Percentiles rank a stretch among this genome's conserved stretches.
Conservation (phyloP, 176 grass and related monocot species). For the Carex scoparia region DNA sequence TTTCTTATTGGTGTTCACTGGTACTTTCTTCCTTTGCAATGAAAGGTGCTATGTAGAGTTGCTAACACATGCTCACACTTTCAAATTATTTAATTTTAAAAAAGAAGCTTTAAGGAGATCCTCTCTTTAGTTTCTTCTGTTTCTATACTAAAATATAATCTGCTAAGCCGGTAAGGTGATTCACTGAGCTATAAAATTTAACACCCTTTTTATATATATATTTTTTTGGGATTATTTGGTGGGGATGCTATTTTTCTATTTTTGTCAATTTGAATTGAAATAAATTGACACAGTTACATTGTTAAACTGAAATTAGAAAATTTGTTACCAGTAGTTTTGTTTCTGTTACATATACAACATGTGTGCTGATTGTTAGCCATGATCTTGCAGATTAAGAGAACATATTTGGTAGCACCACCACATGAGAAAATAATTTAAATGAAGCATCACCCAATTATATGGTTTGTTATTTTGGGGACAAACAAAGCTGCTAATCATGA, state of each 20-base stretch:
- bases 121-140: constrained; percentile 5
- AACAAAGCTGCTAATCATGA: neutral
- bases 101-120: constrained; percentile 15
- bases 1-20: constrained; percentile 4
- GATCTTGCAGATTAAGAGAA: neutral
- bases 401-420: neutral
- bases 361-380: neutral
- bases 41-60: constrained; percentile 20
- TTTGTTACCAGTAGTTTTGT: neutral
- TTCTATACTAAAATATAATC: neutral
- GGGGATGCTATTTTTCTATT: neutral
- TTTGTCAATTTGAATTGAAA: neutral
- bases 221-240: neutral
- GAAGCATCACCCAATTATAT: constrained; percentile 1
- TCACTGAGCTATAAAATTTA: neutral
- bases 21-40: constrained; percentile 18
- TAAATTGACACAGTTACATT: neutral
- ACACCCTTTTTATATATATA: neutral
- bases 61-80: constrained; percentile 11
- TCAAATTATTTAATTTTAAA: constrained; percentile 4
- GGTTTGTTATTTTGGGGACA: neutral
- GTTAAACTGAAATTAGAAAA: neutral
- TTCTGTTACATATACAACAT: neutral
- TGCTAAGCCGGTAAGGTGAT: neutral
- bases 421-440: neutral